These are phyloP conservation scores for Zygosaccharomyces kombuchaensis DNA, from an alignment of 805 yeast species.

Conservation along the genomic window DNA sequence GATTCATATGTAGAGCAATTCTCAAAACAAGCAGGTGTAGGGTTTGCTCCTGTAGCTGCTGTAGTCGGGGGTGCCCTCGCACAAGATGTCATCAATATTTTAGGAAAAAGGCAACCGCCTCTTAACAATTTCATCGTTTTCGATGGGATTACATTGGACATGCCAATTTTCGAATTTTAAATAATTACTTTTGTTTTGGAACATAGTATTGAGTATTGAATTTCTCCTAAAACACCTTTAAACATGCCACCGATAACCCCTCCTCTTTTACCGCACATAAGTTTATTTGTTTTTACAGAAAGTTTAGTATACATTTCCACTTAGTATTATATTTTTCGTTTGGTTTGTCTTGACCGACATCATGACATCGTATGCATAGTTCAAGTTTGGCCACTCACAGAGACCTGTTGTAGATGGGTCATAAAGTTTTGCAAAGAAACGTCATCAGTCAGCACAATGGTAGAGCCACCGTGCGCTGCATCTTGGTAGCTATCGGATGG, in stretches of 20 bases:
- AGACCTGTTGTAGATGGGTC: slow-evolving; percentile 88
- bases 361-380: slow-evolving; percentile 4
- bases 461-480: slow-evolving; percentile 47
- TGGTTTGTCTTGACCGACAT: not conserved
- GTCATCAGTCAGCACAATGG: slow-evolving; percentile 93
- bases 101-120: slow-evolving; percentile 74
- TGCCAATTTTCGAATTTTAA: slow-evolving; percentile 62
- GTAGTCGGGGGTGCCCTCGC: slow-evolving; percentile 85
- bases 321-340: not conserved
- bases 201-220: not conserved
- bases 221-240: not conserved
- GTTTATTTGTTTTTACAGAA: slow-evolving; percentile 2
- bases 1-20: slow-evolving; percentile 38
- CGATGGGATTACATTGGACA: slow-evolving; percentile 65
- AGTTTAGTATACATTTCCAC: slow-evolving; percentile 3
- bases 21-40: slow-evolving; percentile 49
- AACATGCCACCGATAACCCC: not conserved
- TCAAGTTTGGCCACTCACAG: slow-evolving; percentile 51
- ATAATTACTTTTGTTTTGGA: not conserved
- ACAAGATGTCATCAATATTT: slow-evolving; percentile 81
- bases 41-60: slow-evolving; percentile 80
- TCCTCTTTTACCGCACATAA: not conserved
- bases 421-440: slow-evolving; percentile 92
- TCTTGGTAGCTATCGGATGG: slow-evolving; percentile 82
- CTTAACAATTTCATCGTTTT: slow-evolving; percentile 74